Evolutionary conservation across 169 alveolate genomes (phyloP).

Genomic region (Babesia divergens): DNA sequence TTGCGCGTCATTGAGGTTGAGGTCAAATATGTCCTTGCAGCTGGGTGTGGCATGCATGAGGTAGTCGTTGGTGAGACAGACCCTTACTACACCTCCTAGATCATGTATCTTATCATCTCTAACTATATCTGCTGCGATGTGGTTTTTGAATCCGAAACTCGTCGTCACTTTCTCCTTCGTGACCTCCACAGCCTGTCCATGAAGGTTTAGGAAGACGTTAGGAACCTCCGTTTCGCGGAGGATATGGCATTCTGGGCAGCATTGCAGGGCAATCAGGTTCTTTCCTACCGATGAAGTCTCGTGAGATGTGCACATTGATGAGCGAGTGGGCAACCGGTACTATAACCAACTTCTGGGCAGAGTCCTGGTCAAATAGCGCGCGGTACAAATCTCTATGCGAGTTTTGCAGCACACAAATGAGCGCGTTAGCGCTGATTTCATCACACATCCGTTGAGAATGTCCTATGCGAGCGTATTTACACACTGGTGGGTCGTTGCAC

Average conservation of each 20-base stretch:
- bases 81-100: neutral
- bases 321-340: conserved; percentile 54
- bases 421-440: conserved; percentile 47
- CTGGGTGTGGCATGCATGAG: conserved; percentile 14
- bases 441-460: conserved; percentile 13
- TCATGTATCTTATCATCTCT: conserved; percentile 28
- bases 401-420: conserved; percentile 53
- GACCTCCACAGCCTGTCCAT: conserved; percentile 54
- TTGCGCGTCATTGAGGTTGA: conserved; percentile 3
- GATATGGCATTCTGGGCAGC: conserved; percentile 47
- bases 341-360: conserved; percentile 17
- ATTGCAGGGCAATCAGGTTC: no score
- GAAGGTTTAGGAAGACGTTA: conserved; percentile 23
- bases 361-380: conserved; percentile 31
- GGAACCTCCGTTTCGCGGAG: conserved; percentile 42
- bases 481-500: no score
- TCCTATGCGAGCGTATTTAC: no score
- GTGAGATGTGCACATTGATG: conserved; percentile 28
- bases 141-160: conserved; percentile 59
- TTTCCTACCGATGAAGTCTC: conserved; percentile 33
- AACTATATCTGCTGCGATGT: conserved; percentile 28
- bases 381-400: conserved; percentile 16
- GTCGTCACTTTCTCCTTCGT: conserved; percentile 34
- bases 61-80: conserved; percentile 20
- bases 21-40: conserved; percentile 19